Conservation (phyloP, 768 basidiomycete species). For the Boletus reticulatus region DNA sequence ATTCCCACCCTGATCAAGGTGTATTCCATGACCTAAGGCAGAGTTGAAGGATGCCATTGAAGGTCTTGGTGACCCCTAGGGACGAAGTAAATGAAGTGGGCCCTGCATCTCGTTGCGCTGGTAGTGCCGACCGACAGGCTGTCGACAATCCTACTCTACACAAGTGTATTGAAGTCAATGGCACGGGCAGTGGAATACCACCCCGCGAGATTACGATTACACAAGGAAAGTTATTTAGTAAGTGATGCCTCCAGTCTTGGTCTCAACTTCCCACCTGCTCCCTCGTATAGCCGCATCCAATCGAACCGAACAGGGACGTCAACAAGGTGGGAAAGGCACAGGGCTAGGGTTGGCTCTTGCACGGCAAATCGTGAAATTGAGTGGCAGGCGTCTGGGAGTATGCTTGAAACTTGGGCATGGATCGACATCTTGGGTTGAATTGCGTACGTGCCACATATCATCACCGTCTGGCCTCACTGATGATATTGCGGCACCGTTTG, state of each 20-base stretch:
- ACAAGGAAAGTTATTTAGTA: constrained; percentile 70
- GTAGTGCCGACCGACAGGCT: neutral
- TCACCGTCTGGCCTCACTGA: constrained; percentile 14
- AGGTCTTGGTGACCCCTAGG: constrained; percentile 28
- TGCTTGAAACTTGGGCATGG: constrained; percentile 62
- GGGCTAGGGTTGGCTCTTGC: constrained; percentile 77
- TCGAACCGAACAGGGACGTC: constrained; percentile 73
- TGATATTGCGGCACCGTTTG: constrained; percentile 4
- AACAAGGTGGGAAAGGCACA: constrained; percentile 72
- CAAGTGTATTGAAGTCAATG: constrained; percentile 71
- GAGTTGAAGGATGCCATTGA: constrained; percentile 18
- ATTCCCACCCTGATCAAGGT: constrained; percentile 14
- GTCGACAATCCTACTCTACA: neutral
- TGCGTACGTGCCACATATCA: constrained; percentile 41
- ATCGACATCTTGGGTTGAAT: constrained; percentile 87
- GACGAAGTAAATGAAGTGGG: constrained; percentile 37
- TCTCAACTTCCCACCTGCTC: constrained; percentile 3
- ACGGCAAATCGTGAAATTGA: constrained; percentile 74
- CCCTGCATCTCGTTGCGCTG: constrained; percentile 3
- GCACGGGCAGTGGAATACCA: constrained; percentile 67
- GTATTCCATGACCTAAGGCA: neutral
- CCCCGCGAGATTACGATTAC: constrained; percentile 69
- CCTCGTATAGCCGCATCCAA: constrained; percentile 60
- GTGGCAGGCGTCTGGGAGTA: constrained; percentile 73
- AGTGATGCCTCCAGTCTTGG: constrained; percentile 25